Conservation (phyloP, 306 rosid species). For the Cicer bijugum region DNA sequence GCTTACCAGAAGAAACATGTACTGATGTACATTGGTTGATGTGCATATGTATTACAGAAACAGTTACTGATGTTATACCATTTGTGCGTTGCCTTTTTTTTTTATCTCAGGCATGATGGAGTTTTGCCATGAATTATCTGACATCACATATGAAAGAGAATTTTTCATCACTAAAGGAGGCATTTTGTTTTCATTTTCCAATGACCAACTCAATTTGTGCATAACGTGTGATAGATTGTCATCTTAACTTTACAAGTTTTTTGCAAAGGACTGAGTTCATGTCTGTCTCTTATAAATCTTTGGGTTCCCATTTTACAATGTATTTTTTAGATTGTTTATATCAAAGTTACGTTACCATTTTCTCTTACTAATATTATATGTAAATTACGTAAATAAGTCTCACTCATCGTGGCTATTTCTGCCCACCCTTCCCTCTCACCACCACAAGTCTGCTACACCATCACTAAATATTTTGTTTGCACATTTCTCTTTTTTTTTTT, state of each 20-base stretch:
- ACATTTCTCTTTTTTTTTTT: not conserved
- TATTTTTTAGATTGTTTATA: slow-evolving; percentile 2
- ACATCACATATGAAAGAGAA: not conserved
- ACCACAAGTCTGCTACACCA: not conserved
- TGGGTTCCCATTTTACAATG: not conserved
- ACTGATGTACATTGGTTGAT: not conserved
- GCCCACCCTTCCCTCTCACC: not conserved
- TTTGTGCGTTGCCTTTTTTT: not conserved
- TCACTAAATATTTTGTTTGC: not conserved
- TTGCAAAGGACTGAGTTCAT: not conserved
- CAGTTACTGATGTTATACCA: not conserved
- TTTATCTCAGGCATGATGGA: not conserved
- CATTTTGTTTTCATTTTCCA: not conserved
- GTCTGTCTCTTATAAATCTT: not conserved
- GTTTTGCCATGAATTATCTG: not conserved
- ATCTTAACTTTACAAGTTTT: not conserved
- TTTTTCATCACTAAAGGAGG: not conserved
- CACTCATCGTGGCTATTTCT: not conserved
- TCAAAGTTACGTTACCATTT: not conserved
- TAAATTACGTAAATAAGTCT: slow-evolving; percentile 1
- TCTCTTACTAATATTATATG: not conserved
- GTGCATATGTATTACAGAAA: not conserved
- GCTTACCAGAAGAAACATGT: not conserved
- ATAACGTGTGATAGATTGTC: not conserved
- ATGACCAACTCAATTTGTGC: not conserved